Evolutionary conservation across 1,284 basidiomycete genomes (phyloP).

Genomic region (Ceratobasidium sp.): DNA sequence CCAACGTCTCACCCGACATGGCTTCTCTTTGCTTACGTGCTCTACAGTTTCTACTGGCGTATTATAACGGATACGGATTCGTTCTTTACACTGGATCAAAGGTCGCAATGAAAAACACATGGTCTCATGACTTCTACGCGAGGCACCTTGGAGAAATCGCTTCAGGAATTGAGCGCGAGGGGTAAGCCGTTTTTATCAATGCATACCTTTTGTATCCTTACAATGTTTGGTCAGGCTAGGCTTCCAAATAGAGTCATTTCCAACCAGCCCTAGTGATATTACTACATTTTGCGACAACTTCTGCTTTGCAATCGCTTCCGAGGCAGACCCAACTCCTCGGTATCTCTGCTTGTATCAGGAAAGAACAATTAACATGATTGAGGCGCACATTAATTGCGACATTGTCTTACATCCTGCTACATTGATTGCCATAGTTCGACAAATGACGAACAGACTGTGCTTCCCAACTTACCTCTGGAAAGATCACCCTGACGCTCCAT

Average conservation of each 20-base stretch:
- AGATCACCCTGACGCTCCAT: neutral
- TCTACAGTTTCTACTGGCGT: neutral
- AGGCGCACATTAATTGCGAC: neutral
- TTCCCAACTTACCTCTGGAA: neutral
- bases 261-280: neutral
- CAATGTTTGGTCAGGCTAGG: neutral
- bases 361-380: neutral
- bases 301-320: neutral
- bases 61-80: constrained; percentile 1
- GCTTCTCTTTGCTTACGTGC: constrained; percentile 8
- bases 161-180: neutral
- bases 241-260: neutral
- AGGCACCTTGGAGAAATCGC: neutral
- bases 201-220: neutral
- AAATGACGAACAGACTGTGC: neutral
- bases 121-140: neutral
- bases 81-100: neutral
- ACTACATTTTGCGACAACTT: neutral
- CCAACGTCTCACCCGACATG: neutral
- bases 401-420: neutral
- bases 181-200: neutral
- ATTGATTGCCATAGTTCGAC: neutral
- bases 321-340: neutral
- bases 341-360: neutral
- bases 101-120: neutral